A percentile compares a stretch with the other conserved stretches of the same genome.
Conservation (phyloP, 352 stramenopile genomes). For the Globisporangium cystogenes region DNA sequence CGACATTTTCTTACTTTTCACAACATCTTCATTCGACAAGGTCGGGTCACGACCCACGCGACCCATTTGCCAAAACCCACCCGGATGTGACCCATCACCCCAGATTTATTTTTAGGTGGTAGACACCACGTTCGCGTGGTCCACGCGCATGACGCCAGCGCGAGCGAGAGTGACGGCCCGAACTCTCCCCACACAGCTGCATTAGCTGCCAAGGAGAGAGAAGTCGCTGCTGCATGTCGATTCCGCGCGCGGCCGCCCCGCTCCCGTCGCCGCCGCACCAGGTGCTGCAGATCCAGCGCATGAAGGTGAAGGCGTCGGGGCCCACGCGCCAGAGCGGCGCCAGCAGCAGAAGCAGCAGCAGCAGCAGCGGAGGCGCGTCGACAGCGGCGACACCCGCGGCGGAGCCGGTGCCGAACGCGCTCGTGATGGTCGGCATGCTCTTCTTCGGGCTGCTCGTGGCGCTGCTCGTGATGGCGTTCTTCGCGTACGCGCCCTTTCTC, state of each 20-base stretch:
- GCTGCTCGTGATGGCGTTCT: slow-evolving; percentile 76
- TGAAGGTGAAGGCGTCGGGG: slow-evolving; percentile 22
- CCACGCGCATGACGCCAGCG: neutral
- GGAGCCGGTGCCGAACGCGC: slow-evolving; percentile 47
- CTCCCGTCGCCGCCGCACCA: slow-evolving; percentile 18
- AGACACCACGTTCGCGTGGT: neutral
- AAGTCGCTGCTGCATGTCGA: neutral
- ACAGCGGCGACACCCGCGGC: too few species aligned
- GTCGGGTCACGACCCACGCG: neutral
- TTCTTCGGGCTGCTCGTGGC: slow-evolving; percentile 55
- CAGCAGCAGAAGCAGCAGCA: slow-evolving; percentile 2
- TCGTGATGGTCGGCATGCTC: slow-evolving; percentile 69
- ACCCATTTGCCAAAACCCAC: too few species aligned
- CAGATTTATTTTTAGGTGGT: neutral
- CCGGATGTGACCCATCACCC: too few species aligned
- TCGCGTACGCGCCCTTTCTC: slow-evolving; percentile 72
- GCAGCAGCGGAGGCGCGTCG: too few species aligned
- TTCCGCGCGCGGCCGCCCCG: neutral
- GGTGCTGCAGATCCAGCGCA: slow-evolving; percentile 38
- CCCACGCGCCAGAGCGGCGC: slow-evolving; percentile 2
- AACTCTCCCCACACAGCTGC: neutral
- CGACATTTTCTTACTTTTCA: too few species aligned
- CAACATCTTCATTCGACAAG: neutral
- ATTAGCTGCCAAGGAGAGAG: neutral
- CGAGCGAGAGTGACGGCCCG: neutral